Conservation (phyloP, 257 asterid species). For the Coffea eugenioides region DNA sequence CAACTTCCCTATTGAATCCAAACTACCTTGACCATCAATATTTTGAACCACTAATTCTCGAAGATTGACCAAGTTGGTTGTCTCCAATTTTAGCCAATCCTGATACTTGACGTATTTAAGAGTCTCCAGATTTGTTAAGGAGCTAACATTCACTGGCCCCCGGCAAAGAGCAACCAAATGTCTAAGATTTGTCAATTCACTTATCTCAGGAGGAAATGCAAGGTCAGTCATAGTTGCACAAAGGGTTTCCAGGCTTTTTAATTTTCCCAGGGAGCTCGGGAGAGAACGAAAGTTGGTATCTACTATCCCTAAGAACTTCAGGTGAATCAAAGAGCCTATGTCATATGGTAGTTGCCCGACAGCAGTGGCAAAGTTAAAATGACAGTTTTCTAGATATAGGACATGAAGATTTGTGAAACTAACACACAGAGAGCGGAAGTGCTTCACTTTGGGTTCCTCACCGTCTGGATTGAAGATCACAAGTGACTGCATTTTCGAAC, state of each 20-base stretch:
- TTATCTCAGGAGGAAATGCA: not conserved
- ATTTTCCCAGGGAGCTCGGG: not conserved
- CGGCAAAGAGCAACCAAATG: not conserved
- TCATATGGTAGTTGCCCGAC: not conserved
- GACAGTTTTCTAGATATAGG: not conserved
- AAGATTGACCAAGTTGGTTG: conserved; percentile 3
- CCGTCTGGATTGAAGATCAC: not conserved
- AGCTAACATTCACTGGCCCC: not conserved
- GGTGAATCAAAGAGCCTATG: not conserved
- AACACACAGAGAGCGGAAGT: not conserved
- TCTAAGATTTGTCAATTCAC: not conserved
- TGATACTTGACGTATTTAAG: not conserved
- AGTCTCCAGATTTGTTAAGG: not conserved
- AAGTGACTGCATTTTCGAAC: not conserved
- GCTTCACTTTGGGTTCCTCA: not conserved
- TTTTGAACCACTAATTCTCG: not conserved
- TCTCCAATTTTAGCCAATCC: not conserved
- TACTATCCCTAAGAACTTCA: not conserved
- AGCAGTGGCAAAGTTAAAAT: not conserved
- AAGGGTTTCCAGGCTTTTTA: not conserved
- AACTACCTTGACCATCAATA: not conserved
- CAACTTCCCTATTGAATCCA: not conserved
- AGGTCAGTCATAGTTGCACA: not conserved
- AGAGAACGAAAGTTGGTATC: not conserved
- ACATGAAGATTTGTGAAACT: not conserved